Base-by-base conservation (phyloP, 805 yeast genomes). In the Candida hispaniensis region DNA sequence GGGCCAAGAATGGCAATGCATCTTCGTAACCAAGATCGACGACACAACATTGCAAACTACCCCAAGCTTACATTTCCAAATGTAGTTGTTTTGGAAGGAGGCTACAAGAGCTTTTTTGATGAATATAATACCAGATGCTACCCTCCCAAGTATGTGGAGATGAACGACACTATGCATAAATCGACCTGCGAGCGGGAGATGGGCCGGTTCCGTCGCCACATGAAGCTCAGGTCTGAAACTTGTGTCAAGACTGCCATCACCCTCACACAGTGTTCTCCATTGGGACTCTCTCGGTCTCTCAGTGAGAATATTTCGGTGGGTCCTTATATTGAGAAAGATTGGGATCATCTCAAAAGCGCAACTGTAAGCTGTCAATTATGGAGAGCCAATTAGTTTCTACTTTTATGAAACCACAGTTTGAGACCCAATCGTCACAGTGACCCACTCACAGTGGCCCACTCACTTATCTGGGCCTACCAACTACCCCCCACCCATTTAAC, bases 1-100 rank as follows among this genome's bases (percentile, higher is more conserved):
- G 94, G 97, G n/a, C 98, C 98, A 4, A 61, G 78, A 30, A 73
- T 91, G 79, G 97, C 97, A 1, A 64, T 74, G 36, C 85, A 83
- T 53, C 65, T 91, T 39, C 64, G 98, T 42, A 76, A 76, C 41
- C 69, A 79, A 47, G 98, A 91, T 59, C 69, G 98, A 43, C 67
- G 69, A 23, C 47, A 73, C 34, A 85, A 86, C 54, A 64, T 72
- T 42, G 73, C 76, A 39, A 64, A 68, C 42, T 91, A 91, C 56
- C 98, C 98, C 0, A 61, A 69, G 41, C 63, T 91, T 39, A 71
- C 70, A 44, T 91, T 78, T 52, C 98, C 98, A 2, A 94, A 91
- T 58, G 73, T 91, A 26, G 74, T 82, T 21, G 73, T 91, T 19
- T 63, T 91, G 27, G 80, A 83, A 44, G 97, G 97, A 17, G 98